These are phyloP conservation scores for Camelina hispida DNA, from an alignment of 345 rosid genomes.

Conservation along the genomic window DNA sequence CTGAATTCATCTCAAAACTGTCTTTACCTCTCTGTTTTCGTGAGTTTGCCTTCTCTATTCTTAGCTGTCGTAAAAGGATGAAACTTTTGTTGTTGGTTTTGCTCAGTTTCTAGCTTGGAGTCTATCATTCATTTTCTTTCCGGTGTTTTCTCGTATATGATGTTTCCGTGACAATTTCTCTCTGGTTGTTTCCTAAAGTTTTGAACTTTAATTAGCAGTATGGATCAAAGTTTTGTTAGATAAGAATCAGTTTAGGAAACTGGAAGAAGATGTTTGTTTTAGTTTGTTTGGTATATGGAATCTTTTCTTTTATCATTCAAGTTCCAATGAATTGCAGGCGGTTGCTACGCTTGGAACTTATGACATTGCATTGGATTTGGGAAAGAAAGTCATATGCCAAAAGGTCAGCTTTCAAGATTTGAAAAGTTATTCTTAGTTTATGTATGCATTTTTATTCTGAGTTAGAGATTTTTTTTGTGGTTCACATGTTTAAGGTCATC, in stretches of 20 bases:
- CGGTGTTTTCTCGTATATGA: background rate
- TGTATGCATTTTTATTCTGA: background rate
- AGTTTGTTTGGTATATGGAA: background rate
- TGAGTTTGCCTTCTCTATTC: constrained; percentile 44
- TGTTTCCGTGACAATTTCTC: background rate
- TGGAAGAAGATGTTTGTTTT: background rate
- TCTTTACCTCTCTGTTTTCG: constrained; percentile 74
- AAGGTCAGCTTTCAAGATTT: constrained; percentile 54
- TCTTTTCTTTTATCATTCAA: background rate
- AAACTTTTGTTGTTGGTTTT: constrained; percentile 12
- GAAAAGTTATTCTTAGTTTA: too few species aligned
- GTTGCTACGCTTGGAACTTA: constrained; percentile 89
- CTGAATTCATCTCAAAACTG: constrained; percentile 75
- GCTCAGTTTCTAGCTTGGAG: background rate
- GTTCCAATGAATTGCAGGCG: constrained; percentile 50
- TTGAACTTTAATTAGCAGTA: constrained; percentile 8
- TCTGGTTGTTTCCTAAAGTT: background rate
- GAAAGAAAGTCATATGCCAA: constrained; percentile 91
- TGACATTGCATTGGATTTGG: constrained; percentile 86
- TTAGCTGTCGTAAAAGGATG: background rate
- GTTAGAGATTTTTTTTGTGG: background rate
- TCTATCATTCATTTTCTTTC: background rate
- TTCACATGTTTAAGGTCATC: constrained; percentile 3
- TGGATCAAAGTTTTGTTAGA: background rate
- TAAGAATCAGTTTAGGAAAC: constrained; percentile 10